Conservation (phyloP, 2,329 filamentous ascomycete genomes). For the Geosmithia flava region DNA sequence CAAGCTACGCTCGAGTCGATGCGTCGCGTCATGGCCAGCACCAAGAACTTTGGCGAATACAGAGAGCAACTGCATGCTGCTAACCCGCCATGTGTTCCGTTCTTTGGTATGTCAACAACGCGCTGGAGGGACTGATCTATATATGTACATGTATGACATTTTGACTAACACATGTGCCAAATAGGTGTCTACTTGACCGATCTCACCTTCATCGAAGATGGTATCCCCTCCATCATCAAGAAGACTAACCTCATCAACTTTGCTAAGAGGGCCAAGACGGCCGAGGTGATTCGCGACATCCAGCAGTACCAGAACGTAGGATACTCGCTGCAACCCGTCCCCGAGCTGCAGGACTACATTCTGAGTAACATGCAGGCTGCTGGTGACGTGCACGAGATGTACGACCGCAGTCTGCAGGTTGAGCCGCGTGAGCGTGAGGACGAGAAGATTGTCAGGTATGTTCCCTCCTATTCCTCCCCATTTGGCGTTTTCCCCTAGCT, state of each 20-base stretch:
- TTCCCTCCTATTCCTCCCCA: conserved; percentile 7
- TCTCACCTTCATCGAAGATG: conserved; percentile 96
- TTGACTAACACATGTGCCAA: not conserved
- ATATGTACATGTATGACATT: not conserved
- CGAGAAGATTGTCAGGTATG: conserved; percentile 97
- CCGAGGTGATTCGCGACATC: conserved; percentile 95
- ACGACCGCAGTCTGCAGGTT: conserved; percentile 86
- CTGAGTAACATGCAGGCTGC: conserved; percentile 91
- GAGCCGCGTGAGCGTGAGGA: conserved; percentile 95
- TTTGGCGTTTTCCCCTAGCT: not conserved
- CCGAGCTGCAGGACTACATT: conserved; percentile 93
- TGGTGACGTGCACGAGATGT: conserved; percentile 98
- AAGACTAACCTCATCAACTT: conserved; percentile 98
- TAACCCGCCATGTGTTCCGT: conserved; percentile 94
- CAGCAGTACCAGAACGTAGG: conserved; percentile 97
- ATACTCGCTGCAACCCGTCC: conserved; percentile 81
- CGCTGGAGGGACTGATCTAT: too few relatives aligned
- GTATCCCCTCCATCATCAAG: conserved; percentile 91
- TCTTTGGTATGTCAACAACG: conserved; percentile 86
- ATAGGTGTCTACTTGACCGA: conserved; percentile 91
- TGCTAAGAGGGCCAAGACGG: conserved; percentile 93
- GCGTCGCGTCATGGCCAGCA: conserved; percentile 91
- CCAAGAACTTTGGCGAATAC: conserved; percentile 97
- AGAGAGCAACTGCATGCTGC: conserved; percentile 83
- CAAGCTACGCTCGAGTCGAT: conserved; percentile 74